phyloP scores from a whole-genome alignment of 164 flowering plant species.

The Hamamelis virginiana region DNA sequence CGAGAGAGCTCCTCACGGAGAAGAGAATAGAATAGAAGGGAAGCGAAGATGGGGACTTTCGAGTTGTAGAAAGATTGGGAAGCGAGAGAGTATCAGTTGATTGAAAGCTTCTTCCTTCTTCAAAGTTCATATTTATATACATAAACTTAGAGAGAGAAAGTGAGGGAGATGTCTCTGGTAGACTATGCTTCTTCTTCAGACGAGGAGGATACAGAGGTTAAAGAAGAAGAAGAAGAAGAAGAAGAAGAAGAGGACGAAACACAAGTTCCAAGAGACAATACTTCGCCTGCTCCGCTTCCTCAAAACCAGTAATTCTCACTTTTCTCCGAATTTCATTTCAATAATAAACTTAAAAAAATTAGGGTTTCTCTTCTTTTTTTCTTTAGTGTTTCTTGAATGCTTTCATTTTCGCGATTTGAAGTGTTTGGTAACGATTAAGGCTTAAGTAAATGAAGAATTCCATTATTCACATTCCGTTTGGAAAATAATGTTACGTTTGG shows the following conservation, averaged over 20 bases:
- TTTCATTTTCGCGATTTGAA: no score
- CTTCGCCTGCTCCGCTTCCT: slow-evolving; percentile 15
- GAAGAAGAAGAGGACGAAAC: slow-evolving; percentile 7
- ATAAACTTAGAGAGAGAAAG: background rate
- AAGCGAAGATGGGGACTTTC: no score
- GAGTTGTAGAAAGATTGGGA: no score
- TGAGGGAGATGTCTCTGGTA: slow-evolving; percentile 54
- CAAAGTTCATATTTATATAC: background rate
- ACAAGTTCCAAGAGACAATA: background rate
- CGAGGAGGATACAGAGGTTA: slow-evolving; percentile 10
- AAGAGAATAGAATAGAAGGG: no score
- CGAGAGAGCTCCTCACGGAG: no score
- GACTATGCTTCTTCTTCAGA: slow-evolving; percentile 62
- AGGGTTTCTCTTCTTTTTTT: background rate
- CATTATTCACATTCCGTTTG: no score
- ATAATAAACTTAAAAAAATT: background rate
- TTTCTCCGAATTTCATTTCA: background rate
- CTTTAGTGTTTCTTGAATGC: background rate
- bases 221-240: slow-evolving; percentile 11
- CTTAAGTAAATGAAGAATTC: no score
- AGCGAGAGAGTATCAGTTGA: no score
- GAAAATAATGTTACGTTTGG: no score
- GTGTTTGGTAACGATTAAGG: no score
- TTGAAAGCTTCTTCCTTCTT: background rate
- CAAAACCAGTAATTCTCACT: slow-evolving; percentile 23